These are phyloP conservation scores for Lepidium sativum DNA, from an alignment of 345 rosid genomes.

Conservation along the genomic window DNA sequence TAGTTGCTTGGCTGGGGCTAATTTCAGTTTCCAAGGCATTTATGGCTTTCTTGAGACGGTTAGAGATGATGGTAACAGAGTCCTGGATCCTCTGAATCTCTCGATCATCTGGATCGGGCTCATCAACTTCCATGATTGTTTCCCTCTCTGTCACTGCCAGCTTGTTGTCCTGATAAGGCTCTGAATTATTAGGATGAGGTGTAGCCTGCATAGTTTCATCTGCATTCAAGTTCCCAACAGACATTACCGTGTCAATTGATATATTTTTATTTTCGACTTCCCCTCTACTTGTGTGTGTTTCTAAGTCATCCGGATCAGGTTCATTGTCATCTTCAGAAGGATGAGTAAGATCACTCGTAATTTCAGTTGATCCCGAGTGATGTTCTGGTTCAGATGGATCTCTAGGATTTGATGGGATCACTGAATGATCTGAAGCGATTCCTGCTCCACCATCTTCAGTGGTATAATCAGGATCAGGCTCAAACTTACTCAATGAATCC, in stretches of 20 bases:
- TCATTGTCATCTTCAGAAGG: slow-evolving; percentile 28
- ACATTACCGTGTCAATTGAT: slow-evolving; percentile 3
- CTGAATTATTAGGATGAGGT: slow-evolving; percentile 28
- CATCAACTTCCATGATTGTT: slow-evolving; percentile 41
- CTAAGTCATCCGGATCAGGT: slow-evolving; percentile 57
- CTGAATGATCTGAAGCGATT: slow-evolving; percentile 20
- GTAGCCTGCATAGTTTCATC: background rate
- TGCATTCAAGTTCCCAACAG: background rate
- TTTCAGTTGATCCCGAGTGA: slow-evolving; percentile 3
- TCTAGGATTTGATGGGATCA: background rate
- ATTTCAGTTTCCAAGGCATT: slow-evolving; percentile 46
- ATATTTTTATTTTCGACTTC: slow-evolving; percentile 5
- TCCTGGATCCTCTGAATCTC: slow-evolving; percentile 77
- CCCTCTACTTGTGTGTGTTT: slow-evolving; percentile 1
- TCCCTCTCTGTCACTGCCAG: slow-evolving; percentile 17
- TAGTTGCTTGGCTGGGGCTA: slow-evolving; percentile 36
- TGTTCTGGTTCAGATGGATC: background rate
- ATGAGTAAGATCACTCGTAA: slow-evolving; percentile 2
- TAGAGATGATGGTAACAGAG: slow-evolving; percentile 50
- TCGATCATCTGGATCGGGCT: slow-evolving; percentile 70
- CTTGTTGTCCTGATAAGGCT: slow-evolving; percentile 36
- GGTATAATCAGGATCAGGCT: slow-evolving; percentile 43
- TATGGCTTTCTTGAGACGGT: slow-evolving; percentile 60
- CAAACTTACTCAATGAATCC: slow-evolving; percentile 24
- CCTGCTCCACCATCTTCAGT: background rate